Evolutionary conservation across 2,329 filamentous ascomycete genomes (phyloP).

Genomic region (Lecanoromycetidae sp.): DNA sequence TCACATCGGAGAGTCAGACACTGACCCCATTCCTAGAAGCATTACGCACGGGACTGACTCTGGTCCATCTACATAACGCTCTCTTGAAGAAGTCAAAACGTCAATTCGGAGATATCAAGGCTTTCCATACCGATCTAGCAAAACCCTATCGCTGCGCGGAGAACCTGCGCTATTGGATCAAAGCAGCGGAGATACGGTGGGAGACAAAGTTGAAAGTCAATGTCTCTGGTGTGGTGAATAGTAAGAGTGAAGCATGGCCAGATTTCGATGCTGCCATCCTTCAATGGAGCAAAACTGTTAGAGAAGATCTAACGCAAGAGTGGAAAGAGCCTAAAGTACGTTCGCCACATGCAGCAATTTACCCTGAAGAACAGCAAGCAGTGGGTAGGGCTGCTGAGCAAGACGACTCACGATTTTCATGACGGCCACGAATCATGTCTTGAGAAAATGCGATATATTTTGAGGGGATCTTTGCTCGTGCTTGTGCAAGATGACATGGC

Average conservation of each 20-base stretch:
- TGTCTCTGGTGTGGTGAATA: constrained; percentile 74
- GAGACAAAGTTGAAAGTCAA: constrained; percentile 74
- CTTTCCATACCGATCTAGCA: constrained; percentile 79
- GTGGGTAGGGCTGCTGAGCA: background rate
- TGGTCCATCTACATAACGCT: constrained; percentile 82
- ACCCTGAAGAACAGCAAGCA: background rate
- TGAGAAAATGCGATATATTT: background rate
- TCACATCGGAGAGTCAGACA: constrained; percentile 29
- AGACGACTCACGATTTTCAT: constrained; percentile 5
- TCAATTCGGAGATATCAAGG: constrained; percentile 78
- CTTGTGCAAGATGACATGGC: background rate
- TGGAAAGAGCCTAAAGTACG: constrained; percentile 34
- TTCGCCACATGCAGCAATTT: background rate
- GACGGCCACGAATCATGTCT: background rate
- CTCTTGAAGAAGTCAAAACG: constrained; percentile 73
- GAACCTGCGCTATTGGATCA: constrained; percentile 90
- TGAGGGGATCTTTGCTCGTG: background rate
- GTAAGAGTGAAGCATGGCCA: constrained; percentile 57
- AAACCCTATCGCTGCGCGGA: constrained; percentile 92
- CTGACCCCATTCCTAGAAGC: constrained; percentile 62
- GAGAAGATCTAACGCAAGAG: constrained; percentile 71
- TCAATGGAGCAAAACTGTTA: constrained; percentile 69
- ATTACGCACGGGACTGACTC: constrained; percentile 65
- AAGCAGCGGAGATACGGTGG: constrained; percentile 89
- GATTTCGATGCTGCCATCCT: constrained; percentile 74